These are phyloP conservation scores for Fusarium algeriense DNA, from an alignment of 2,329 filamentous ascomycete genomes.

Conservation along the genomic window DNA sequence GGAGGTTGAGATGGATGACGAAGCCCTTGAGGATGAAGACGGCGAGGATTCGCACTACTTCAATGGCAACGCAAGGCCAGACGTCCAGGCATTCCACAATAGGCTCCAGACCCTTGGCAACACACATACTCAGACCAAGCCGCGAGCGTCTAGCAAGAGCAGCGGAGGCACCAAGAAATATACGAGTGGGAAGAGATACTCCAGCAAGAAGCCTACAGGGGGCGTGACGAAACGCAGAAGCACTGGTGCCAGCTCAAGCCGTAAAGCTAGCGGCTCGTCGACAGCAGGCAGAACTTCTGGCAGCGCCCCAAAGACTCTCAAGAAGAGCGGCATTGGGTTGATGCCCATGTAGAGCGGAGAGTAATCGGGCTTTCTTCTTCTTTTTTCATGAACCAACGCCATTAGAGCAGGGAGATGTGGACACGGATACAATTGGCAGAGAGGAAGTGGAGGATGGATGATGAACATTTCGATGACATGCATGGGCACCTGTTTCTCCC, in stretches of 20 bases:
- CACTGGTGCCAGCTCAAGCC: constrained; percentile 42
- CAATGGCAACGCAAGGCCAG: constrained; percentile 41
- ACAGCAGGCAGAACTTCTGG: constrained; percentile 40
- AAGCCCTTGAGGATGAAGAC: constrained; percentile 53
- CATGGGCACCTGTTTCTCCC: constrained; percentile 18
- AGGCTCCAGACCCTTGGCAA: constrained; percentile 49
- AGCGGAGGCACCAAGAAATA: constrained; percentile 47
- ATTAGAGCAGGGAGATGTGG: constrained; percentile 2
- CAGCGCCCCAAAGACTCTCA: constrained; percentile 44
- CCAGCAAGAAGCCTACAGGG: constrained; percentile 48
- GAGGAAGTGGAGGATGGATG: constrained; percentile 20
- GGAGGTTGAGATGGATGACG: constrained; percentile 55
- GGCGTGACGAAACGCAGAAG: constrained; percentile 50
- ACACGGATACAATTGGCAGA: constrained; percentile 7
- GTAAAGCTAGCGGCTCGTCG: constrained; percentile 51
- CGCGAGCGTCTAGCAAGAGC: constrained; percentile 45
- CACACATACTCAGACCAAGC: constrained; percentile 45
- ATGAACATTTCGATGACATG: constrained; percentile 37
- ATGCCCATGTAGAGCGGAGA: constrained; percentile 47
- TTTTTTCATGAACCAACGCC: constrained; percentile 9
- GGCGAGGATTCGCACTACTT: constrained; percentile 65
- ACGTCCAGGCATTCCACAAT: constrained; percentile 53
- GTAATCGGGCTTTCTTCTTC: background rate
- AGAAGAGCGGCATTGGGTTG: constrained; percentile 53
- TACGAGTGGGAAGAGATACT: constrained; percentile 48